Percentiles rank a stretch among this genome's conserved stretches.
Conservation (phyloP, 2,329 filamentous ascomycete genomes). For the Sclerotinia glacialis region DNA sequence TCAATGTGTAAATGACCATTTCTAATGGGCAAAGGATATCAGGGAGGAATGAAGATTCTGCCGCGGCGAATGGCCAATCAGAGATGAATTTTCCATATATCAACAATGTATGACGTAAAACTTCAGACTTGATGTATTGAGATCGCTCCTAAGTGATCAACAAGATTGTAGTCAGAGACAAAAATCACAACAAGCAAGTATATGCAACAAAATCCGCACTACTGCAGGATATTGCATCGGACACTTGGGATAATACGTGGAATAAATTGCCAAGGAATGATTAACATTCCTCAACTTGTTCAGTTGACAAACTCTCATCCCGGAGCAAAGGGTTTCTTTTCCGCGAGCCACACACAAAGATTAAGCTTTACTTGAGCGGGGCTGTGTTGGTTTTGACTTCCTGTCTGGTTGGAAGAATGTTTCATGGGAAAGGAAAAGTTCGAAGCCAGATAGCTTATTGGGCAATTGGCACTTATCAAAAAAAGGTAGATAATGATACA, state of each 20-base stretch:
- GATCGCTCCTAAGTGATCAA: background rate
- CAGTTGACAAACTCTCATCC: background rate
- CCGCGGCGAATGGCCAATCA: background rate
- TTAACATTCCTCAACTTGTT: background rate
- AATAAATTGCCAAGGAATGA: background rate
- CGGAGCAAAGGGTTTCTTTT: background rate
- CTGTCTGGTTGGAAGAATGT: background rate
- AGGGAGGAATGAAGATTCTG: background rate
- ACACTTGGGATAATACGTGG: background rate
- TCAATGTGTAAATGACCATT: background rate
- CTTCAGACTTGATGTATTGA: background rate
- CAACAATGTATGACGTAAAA: background rate
- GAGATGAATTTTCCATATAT: background rate
- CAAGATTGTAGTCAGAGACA: background rate
- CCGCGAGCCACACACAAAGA: background rate
- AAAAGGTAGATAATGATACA: no score
- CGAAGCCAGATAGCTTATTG: background rate
- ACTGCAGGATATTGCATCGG: background rate
- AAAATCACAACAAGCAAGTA: background rate
- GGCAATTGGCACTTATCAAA: background rate
- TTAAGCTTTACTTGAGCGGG: constrained; percentile 1
- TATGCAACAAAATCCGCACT: background rate
- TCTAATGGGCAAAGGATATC: background rate
- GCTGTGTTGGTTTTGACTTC: background rate
- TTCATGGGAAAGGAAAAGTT: background rate